Base-by-base conservation (phyloP, 306 rosid species). In the Carpinus fangiana region DNA sequence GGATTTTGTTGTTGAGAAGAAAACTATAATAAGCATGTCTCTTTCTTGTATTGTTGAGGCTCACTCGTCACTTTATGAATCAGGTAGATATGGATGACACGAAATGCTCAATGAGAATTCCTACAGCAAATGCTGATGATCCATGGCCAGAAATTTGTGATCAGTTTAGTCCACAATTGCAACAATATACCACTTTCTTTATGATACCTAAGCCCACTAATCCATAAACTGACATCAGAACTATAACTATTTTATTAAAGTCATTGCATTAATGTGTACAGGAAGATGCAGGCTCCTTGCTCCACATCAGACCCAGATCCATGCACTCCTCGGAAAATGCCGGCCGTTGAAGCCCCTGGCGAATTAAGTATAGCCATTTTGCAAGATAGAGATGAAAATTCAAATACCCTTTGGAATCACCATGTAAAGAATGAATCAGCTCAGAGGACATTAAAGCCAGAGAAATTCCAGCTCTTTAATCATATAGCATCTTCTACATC, bases 281-380 rank as follows among this genome's bases (percentile, higher is more conserved):
- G 94, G 92, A 86, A 83, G 78, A 82, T 79, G 82, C 84, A 66
- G 67, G 45, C 31, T 76, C 78, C 81, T 60, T 43, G 79, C 71
- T 55, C 78, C 75, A 77, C 79, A 47, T 67, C 82, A 3, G 50
- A 78, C 45, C 31, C 36, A 34, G 76, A 73, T 50, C 53, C 12
- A 8, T 47, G 12, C 51, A 47, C 12, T 47, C 51, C 7, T 38
- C 43, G 4, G 43, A 38, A 38, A 31, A 28, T 74, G 73, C 84
- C 46, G 7, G 17, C 43, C 21, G 5, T 31, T 34, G 70, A 64
- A 64, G 43, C 85, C 74, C 53, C 67, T 54, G 80, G 74, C 72
- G 82, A 85, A 70, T 53, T 66, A 74, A 50, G 81, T 47, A 73
- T 81, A 80, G 71, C 84, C 41, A 76, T 84, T 81, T 73, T 84